Base-by-base conservation (phyloP, 768 basidiomycete genomes). In the Lactarius pseudohatsudake region DNA sequence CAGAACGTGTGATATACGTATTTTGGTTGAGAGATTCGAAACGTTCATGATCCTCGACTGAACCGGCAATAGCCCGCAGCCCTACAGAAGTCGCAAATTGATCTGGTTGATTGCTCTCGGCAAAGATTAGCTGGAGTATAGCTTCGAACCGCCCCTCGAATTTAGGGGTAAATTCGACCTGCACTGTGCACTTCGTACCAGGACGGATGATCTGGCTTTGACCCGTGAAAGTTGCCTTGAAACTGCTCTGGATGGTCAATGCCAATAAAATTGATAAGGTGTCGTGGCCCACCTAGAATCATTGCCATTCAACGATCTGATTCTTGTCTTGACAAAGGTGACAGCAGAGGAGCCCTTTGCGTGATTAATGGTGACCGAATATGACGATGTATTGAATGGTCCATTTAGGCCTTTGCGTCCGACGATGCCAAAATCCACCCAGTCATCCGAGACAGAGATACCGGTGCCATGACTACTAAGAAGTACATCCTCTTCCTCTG, bases 371-470 rank as follows among this genome's bases (percentile, higher is more conserved):
- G 20, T 76, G 53, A 16, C 55, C 47, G 13, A 74, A 40, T 8
- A 43, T 30, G n/a, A n/a, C 26, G 26, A 26, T 26, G 26, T 26
- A 26, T 26, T 45, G 34, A 70, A 64, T 2, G 72, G 72, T 11
- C 36, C 56, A 7, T 62, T 53, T 1, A 79, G 79, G 15, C 71
- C 72, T 0, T 66, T 62, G 4, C 75, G 72, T 22, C 82, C 80
- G 5, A 88, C 71, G 50, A 87, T 75, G 4, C 79, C 85, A 59
- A 88, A 83, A 70, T 88, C 80, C 16, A 84, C 72, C 6, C 76
- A 26, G 26, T 70, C 69, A 1, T 34, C 30, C 10, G 43, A 61
- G 61, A 71, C 69, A 3, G 76, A 74, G 3, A 88, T 73, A 0
- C 72, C 69, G 15, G 87, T 73, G 0, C 82, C 84, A 56, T 86